Evolutionary conservation across 2,329 filamentous ascomycete species (phyloP), one percentile per base, ranked within the genome.

Genomic region (Myotisia sp.): DNA sequence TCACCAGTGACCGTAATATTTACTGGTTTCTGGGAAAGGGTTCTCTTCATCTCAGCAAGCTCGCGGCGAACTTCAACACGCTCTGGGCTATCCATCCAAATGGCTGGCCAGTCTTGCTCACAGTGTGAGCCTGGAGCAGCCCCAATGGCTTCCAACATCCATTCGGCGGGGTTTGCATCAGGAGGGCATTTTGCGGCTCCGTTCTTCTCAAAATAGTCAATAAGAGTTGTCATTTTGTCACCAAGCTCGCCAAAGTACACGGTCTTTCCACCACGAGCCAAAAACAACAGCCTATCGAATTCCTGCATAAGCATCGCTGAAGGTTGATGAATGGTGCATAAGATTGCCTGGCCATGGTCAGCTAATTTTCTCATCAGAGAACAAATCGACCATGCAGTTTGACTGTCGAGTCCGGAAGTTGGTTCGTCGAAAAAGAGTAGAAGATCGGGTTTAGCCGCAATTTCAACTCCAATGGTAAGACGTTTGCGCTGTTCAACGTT

Each of bases 301-400:
- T 83, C 78, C 54, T 93, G 82, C 66, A 94, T 93, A 37, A 94
- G 68, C 71, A 92, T 85, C 16, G 85, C 85, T 6, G 83, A 92
- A n/a, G 87, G 87, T 57, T 95, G 87, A 56, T 95, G 87, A 42
- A 94, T 94, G 0, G 87, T 94, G 62, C 86, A 93, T 12, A 94
- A 74, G 57, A 94, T 82, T 33, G 87, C 86, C 54, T 92, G 83
- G 10, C 87, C 86, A 42, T 76, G 79, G 56, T 90, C 80, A 47
- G 84, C 85, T 21, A 94, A 68, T 59, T 92, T 93, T 58, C 92
- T 79, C 31, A 95, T 71, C 8, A 94, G 69, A 53, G 84, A 78
- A 31, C 84, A 70, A 52, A 94, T 93, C 41, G 83, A 81, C 84
- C 83, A 94, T 1, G 85, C 87, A 1, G 86, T 92, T 56, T 93